Conservation (phyloP, 306 rosid species). For the Morella rubra region DNA sequence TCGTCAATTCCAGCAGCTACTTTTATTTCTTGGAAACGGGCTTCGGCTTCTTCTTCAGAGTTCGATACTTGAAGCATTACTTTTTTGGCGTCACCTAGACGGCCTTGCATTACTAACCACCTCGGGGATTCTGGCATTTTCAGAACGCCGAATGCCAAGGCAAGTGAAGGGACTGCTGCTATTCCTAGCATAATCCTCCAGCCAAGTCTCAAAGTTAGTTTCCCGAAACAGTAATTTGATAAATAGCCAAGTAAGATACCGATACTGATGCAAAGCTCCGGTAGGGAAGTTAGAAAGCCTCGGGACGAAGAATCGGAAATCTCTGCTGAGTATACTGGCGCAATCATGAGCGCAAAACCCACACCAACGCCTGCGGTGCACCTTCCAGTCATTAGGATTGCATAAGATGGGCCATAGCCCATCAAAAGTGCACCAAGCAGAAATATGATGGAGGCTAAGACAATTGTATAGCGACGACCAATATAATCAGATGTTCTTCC, state of each 20-base stretch:
- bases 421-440: slow-evolving; percentile 62
- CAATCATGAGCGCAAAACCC: slow-evolving; percentile 78
- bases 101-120: slow-evolving; percentile 76
- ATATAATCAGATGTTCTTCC: slow-evolving; percentile 78
- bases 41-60: slow-evolving; percentile 50
- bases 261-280: slow-evolving; percentile 66
- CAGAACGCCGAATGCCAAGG: slow-evolving; percentile 45
- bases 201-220: slow-evolving; percentile 52
- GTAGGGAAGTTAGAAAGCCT: slow-evolving; percentile 68
- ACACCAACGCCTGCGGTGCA: slow-evolving; percentile 79
- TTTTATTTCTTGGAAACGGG: slow-evolving; percentile 60
- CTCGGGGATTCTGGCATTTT: slow-evolving; percentile 90
- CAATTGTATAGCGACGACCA: slow-evolving; percentile 82
- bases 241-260: slow-evolving; percentile 75
- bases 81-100: slow-evolving; percentile 45
- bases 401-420: slow-evolving; percentile 79
- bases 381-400: slow-evolving; percentile 55
- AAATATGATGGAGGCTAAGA: slow-evolving; percentile 54
- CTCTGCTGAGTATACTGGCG: slow-evolving; percentile 86
- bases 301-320: slow-evolving; percentile 61
- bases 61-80: slow-evolving; percentile 42
- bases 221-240: slow-evolving; percentile 54
- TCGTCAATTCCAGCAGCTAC: slow-evolving; percentile 51
- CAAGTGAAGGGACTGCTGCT: slow-evolving; percentile 67
- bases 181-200: slow-evolving; percentile 89